These are phyloP conservation scores for Ambrosiella xylebori DNA, from an alignment of 2,329 filamentous ascomycete species.

Conservation along the genomic window DNA sequence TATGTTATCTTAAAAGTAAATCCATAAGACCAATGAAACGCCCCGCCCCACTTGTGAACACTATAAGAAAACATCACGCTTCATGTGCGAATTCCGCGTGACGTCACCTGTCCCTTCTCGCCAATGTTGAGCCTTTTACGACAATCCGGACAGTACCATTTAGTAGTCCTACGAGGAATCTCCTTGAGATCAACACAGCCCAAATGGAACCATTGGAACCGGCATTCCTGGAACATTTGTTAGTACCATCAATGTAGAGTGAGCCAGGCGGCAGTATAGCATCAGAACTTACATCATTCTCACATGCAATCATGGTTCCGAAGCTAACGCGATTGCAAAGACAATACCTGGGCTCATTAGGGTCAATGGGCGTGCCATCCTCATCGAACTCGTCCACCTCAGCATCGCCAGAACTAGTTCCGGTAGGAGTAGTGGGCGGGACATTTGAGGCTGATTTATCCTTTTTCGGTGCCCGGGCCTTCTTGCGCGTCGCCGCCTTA, in stretches of 20 bases:
- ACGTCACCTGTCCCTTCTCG: slow-evolving; percentile 44
- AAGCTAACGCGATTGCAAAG: slow-evolving; percentile 65
- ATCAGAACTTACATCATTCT: slow-evolving; percentile 51
- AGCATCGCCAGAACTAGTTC: slow-evolving; percentile 23
- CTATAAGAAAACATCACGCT: neutral
- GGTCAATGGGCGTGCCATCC: slow-evolving; percentile 53
- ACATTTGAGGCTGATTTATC: slow-evolving; percentile 23
- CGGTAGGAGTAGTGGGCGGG: slow-evolving; percentile 18
- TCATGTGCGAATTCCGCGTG: slow-evolving; percentile 35
- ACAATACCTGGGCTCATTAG: slow-evolving; percentile 61
- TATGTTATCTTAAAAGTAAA: too few relatives aligned
- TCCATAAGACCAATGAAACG: too few relatives aligned
- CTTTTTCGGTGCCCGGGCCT: slow-evolving; percentile 38
- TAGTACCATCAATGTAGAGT: slow-evolving; percentile 7
- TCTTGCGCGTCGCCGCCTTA: slow-evolving; percentile 52
- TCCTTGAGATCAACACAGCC: slow-evolving; percentile 54
- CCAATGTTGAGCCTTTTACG: slow-evolving; percentile 44
- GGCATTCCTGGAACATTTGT: slow-evolving; percentile 39
- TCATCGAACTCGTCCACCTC: slow-evolving; percentile 46
- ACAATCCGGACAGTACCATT: slow-evolving; percentile 76
- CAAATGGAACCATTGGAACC: slow-evolving; percentile 73
- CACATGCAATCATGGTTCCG: slow-evolving; percentile 69
- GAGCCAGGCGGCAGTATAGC: slow-evolving; percentile 1
- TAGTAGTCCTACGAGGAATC: slow-evolving; percentile 53
- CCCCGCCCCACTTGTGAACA: too few relatives aligned